These are phyloP conservation scores for Schwanniomyces polymorphus DNA, from an alignment of 805 yeast species.

Conservation along the genomic window DNA sequence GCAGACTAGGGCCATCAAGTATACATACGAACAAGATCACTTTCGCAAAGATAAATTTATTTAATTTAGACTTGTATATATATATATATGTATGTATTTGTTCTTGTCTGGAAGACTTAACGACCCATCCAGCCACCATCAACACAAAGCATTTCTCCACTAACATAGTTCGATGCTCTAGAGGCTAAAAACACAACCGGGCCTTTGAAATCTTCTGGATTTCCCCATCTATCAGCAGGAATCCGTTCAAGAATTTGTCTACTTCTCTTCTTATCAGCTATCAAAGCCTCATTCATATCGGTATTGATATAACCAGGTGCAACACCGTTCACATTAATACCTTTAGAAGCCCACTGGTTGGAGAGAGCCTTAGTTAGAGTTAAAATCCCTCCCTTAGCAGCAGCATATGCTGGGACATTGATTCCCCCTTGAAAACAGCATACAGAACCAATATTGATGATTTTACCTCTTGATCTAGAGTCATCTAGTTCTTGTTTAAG, in stretches of 20 bases:
- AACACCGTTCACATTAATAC: conserved; percentile 48
- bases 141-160: conserved; percentile 9
- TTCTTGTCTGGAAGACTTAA: neutral
- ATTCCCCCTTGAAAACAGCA: conserved; percentile 37
- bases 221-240: conserved; percentile 44
- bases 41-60: neutral
- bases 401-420: conserved; percentile 35
- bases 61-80: neutral
- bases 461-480: conserved; percentile 28
- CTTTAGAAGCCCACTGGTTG: conserved; percentile 44
- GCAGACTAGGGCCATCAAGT: neutral
- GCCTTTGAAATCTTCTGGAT: conserved; percentile 48
- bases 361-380: conserved; percentile 35
- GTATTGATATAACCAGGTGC: conserved; percentile 53
- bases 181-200: conserved; percentile 29
- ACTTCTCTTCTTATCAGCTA: conserved; percentile 1
- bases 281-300: conserved; percentile 34
- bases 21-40: neutral
- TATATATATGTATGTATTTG: conserved; percentile 1
- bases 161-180: conserved; percentile 7
- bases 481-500: conserved; percentile 14
- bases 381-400: conserved; percentile 40
- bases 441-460: conserved; percentile 40
- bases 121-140: conserved; percentile 28
- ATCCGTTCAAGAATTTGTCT: conserved; percentile 33